A percentile compares a stretch with the other conserved stretches of the same genome.
phyloP scores from a whole-genome alignment of 2,329 filamentous ascomycete genomes.

The Fusarium setosum region DNA sequence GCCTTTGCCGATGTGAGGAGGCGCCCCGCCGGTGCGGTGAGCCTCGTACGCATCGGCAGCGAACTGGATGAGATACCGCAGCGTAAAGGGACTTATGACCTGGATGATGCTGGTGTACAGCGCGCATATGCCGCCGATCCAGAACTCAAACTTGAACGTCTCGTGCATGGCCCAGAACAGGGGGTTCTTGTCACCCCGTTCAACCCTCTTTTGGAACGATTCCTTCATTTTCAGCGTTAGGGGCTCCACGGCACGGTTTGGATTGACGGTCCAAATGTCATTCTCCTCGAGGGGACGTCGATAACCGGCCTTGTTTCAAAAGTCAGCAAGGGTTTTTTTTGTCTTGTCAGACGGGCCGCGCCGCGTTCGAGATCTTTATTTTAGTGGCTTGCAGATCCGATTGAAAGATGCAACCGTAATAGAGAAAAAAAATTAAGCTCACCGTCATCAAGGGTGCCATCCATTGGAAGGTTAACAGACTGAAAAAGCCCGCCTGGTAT shows the following conservation, averaged over 20 bases:
- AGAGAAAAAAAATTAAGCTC: conserved; percentile 47
- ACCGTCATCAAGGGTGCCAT: conserved; percentile 88
- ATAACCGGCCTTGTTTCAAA: conserved; percentile 78
- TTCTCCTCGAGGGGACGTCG: conserved; percentile 83
- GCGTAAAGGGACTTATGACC: conserved; percentile 85
- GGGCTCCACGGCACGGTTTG: conserved; percentile 76
- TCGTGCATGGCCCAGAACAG: conserved; percentile 87
- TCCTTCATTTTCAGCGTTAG: conserved; percentile 74
- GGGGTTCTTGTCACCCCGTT: conserved; percentile 76
- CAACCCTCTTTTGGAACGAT: conserved; percentile 76
- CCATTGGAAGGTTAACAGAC: conserved; percentile 86
- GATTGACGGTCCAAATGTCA: conserved; percentile 92
- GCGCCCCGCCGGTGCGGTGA: conserved; percentile 57
- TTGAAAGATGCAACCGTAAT: background rate
- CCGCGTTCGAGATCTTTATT: conserved; percentile 2
- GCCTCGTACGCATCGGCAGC: conserved; percentile 83
- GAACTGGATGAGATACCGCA: conserved; percentile 89
- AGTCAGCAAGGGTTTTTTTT: conserved; percentile 7
- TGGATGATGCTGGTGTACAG: conserved; percentile 79
- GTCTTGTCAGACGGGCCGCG: conserved; percentile 30
- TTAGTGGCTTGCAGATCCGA: conserved; percentile 30
- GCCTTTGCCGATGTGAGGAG: conserved; percentile 78
- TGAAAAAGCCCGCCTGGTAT: conserved; percentile 79
- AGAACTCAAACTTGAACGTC: conserved; percentile 86
- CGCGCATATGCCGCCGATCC: conserved; percentile 83